Evolutionary conservation across 495 filamentous ascomycete genomes (phyloP).

Genomic region (Ascodesmis nigricans): DNA sequence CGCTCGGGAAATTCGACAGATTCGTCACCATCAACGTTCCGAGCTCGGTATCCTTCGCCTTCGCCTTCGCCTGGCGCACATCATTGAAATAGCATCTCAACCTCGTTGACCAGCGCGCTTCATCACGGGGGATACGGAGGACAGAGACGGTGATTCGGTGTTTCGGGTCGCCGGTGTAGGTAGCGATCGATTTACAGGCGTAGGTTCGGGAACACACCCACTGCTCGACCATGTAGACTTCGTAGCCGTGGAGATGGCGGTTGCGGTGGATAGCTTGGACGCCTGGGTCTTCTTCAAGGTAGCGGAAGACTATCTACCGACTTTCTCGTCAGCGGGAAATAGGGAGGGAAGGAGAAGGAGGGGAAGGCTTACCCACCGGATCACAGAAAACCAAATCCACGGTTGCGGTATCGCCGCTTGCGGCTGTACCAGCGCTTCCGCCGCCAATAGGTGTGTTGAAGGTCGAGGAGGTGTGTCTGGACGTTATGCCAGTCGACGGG

Average conservation of each 20-base stretch:
- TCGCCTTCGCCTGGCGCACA: conserved; percentile 60
- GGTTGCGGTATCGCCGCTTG: not conserved
- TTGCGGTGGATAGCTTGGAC: conserved; percentile 54
- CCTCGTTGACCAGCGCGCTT: conserved; percentile 55
- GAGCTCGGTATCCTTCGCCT: conserved; percentile 57
- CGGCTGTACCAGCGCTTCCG: not conserved
- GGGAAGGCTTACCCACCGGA: conserved; percentile 13
- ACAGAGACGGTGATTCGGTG: conserved; percentile 62
- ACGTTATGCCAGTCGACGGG: too few species aligned
- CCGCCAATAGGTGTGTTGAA: too few species aligned
- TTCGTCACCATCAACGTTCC: conserved; percentile 89
- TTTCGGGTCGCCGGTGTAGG: conserved; percentile 71
- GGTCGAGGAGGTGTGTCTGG: too few species aligned
- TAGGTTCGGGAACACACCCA: conserved; percentile 85
- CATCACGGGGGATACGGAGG: conserved; percentile 61
- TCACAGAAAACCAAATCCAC: conserved; percentile 19
- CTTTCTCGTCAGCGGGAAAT: not conserved
- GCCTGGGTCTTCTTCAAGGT: conserved; percentile 68
- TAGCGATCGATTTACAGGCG: conserved; percentile 78
- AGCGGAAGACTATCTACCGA: conserved; percentile 25
- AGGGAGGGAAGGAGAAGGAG: not conserved
- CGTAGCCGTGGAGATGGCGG: conserved; percentile 54
- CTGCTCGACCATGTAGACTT: conserved; percentile 89
- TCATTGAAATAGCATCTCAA: conserved; percentile 70
- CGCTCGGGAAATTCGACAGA: conserved; percentile 69